These are phyloP conservation scores for Zasmidium angulare DNA, from an alignment of 2,329 filamentous ascomycete species.

Conservation along the genomic window DNA sequence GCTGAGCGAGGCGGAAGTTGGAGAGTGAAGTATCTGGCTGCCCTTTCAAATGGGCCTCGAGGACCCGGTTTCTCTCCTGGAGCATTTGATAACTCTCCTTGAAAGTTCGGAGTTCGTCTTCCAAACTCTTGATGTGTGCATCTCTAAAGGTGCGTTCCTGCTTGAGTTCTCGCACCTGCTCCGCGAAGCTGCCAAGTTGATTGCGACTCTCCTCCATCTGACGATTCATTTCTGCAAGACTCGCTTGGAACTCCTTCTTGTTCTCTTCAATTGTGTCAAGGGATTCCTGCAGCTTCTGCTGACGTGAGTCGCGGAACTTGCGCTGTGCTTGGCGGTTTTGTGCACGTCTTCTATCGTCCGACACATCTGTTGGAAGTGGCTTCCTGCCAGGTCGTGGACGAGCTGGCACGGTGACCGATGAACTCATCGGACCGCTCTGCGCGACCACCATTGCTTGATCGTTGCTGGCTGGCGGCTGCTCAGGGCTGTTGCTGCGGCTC, in stretches of 20 bases:
- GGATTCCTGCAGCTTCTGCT: constrained; percentile 52
- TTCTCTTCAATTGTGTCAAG: constrained; percentile 13
- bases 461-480: not conserved
- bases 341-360: constrained; percentile 87
- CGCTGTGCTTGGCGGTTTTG: constrained; percentile 92
- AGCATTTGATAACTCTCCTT: not conserved
- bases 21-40: too few relatives aligned
- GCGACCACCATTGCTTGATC: constrained; percentile 11
- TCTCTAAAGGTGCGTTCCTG: too few relatives aligned
- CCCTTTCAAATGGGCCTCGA: too few relatives aligned
- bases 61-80: too few relatives aligned
- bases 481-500: constrained; percentile 3
- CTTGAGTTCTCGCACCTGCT: too few relatives aligned
- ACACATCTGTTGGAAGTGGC: constrained; percentile 74
- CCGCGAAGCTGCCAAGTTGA: not conserved
- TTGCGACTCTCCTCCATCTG: constrained; percentile 1
- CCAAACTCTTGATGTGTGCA: too few relatives aligned
- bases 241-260: constrained; percentile 13
- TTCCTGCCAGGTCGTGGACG: constrained; percentile 75
- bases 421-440: constrained; percentile 39
- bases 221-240: constrained; percentile 10
- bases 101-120: not conserved
- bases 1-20: not conserved
- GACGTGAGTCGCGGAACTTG: constrained; percentile 83
- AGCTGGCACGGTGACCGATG: constrained; percentile 40